These are phyloP conservation scores for Pholiota adiposa DNA, from an alignment of 1,284 basidiomycete genomes.

Conservation along the genomic window DNA sequence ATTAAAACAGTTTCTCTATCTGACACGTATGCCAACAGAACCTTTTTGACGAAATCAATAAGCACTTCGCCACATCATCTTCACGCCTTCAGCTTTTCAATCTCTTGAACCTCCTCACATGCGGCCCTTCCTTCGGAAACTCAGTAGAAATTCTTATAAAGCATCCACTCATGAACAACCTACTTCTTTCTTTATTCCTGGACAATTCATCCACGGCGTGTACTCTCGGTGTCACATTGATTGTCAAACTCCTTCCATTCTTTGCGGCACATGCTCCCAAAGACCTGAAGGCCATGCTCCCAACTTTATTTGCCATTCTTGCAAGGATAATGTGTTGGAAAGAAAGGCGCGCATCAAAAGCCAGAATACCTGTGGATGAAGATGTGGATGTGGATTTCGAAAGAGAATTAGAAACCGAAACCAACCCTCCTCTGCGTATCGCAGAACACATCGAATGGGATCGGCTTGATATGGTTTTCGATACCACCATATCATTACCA, in stretches of 20 bases:
- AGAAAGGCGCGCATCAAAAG: slow-evolving; percentile 43
- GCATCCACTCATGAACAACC: slow-evolving; percentile 63
- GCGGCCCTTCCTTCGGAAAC: slow-evolving; percentile 53
- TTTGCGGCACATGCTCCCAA: slow-evolving; percentile 66
- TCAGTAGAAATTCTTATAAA: slow-evolving; percentile 56
- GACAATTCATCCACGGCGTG: slow-evolving; percentile 76
- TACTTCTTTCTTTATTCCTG: slow-evolving; percentile 66
- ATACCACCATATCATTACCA: slow-evolving; percentile 48
- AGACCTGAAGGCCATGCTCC: slow-evolving; percentile 60
- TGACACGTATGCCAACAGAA: slow-evolving; percentile 44
- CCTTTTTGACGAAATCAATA: slow-evolving; percentile 65
- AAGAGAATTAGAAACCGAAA: slow-evolving; percentile 42
- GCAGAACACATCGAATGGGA: slow-evolving; percentile 66
- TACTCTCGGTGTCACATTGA: slow-evolving; percentile 60
- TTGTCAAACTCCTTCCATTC: slow-evolving; percentile 74
- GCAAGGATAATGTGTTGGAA: slow-evolving; percentile 76
- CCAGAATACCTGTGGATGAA: slow-evolving; percentile 24
- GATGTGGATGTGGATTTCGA: slow-evolving; percentile 40
- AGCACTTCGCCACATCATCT: slow-evolving; percentile 59
- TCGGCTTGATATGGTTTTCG: slow-evolving; percentile 61
- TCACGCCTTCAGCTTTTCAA: slow-evolving; percentile 71
- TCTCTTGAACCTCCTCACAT: slow-evolving; percentile 63
- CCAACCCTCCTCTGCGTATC: slow-evolving; percentile 43
- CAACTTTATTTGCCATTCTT: slow-evolving; percentile 65
- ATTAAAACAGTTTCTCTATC: slow-evolving; percentile 19